A percentile compares a stretch with the other conserved stretches of the same genome.
Conservation (phyloP, 306 rosid species). For the Castanopsis chinensis region DNA sequence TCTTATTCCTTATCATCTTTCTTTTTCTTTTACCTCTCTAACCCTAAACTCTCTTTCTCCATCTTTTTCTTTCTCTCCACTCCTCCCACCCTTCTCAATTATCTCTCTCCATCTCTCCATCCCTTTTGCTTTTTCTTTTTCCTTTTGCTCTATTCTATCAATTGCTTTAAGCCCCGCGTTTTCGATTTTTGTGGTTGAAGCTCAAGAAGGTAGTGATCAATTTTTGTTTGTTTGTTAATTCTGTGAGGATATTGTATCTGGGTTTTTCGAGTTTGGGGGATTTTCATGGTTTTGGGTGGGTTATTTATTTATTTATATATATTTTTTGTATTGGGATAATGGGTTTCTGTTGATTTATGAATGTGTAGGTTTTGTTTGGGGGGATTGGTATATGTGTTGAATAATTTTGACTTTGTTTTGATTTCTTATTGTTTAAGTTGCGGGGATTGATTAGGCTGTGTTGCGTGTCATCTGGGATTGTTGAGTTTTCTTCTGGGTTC, state of each 20-base stretch:
- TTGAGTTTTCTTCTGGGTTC: neutral
- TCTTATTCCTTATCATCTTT: slow-evolving; percentile 17
- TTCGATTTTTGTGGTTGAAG: slow-evolving; percentile 4
- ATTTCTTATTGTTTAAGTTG: neutral
- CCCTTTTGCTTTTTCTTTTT: neutral
- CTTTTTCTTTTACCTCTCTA: slow-evolving; percentile 17
- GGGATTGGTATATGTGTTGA: slow-evolving; percentile 5
- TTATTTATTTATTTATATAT: neutral
- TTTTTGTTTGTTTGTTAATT: slow-evolving; percentile 2
- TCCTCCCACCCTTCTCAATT: neutral
- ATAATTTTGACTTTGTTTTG: neutral
- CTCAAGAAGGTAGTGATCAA: slow-evolving; percentile 27
- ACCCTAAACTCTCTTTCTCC: slow-evolving; percentile 32
- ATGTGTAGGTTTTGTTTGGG: neutral
- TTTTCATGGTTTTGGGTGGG: slow-evolving; percentile 14
- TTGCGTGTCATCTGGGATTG: neutral
- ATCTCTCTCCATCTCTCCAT: slow-evolving; percentile 8
- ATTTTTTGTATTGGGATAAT: neutral
- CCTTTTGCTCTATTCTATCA: neutral
- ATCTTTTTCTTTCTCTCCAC: slow-evolving; percentile 1
- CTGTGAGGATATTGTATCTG: neutral
- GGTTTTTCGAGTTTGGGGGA: slow-evolving; percentile 6
- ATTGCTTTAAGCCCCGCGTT: neutral
- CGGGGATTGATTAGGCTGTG: neutral
- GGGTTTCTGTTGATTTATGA: neutral